Percentiles rank a stretch among this genome's conserved stretches.
Conservation (phyloP, 257 asterid species). For the Knoxia roxburghii region DNA sequence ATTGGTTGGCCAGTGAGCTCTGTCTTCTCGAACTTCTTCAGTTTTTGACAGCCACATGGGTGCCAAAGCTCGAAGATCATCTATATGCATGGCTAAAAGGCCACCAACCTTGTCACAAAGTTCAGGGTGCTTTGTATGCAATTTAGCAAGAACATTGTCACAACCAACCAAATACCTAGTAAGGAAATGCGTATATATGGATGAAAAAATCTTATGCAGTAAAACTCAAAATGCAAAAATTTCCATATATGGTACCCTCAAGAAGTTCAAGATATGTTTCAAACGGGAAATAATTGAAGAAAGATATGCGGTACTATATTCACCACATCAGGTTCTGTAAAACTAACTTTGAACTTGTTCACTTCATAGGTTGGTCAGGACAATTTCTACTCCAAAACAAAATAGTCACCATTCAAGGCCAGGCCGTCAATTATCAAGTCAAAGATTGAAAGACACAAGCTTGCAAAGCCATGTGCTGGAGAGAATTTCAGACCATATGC, state of each 20-base stretch:
- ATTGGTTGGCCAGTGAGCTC: constrained; percentile 81
- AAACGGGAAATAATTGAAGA: background rate
- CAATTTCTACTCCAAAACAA: too few species aligned
- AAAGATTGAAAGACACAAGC: background rate
- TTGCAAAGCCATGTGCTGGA: background rate
- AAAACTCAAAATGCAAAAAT: background rate
- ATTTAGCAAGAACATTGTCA: constrained; percentile 74
- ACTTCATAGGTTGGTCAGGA: background rate
- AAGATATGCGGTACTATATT: too few species aligned
- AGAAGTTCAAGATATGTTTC: background rate
- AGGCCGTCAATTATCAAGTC: background rate
- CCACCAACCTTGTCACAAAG: constrained; percentile 96
- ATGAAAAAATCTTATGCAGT: constrained; percentile 4
- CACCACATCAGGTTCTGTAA: background rate
- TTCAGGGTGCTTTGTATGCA: constrained; percentile 88
- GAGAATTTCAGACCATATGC: background rate
- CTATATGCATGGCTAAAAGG: constrained; percentile 92
- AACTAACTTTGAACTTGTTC: background rate
- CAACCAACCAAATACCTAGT: constrained; percentile 91
- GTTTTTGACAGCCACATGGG: constrained; percentile 89
- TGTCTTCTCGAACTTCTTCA: constrained; percentile 84
- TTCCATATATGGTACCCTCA: background rate
- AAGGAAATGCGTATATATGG: constrained; percentile 10
- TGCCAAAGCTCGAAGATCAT: constrained; percentile 90
- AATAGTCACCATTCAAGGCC: too few species aligned